These are phyloP conservation scores for Hydnomerulius pinastri DNA, from an alignment of 768 basidiomycete genomes.

Conservation along the genomic window DNA sequence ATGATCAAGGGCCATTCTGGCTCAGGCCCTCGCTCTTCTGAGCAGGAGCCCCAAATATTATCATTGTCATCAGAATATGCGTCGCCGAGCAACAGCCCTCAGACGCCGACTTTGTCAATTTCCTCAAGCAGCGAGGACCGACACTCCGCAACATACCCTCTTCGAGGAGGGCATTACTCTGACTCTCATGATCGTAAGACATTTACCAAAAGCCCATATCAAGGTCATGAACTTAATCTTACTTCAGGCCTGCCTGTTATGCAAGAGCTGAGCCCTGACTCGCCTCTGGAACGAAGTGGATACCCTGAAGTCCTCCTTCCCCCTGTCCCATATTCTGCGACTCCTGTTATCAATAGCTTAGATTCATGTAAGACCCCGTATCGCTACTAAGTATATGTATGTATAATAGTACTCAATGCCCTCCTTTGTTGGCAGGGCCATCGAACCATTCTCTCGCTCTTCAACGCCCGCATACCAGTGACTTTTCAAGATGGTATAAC, in stretches of 20 bases:
- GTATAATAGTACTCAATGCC: conserved; percentile 68
- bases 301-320: conserved; percentile 33
- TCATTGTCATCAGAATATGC: conserved; percentile 44
- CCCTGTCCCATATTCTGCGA: conserved; percentile 30
- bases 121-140: conserved; percentile 43
- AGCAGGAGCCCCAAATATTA: conserved; percentile 59
- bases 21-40: conserved; percentile 57
- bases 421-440: conserved; percentile 54
- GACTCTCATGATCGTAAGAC: conserved; percentile 31
- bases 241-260: conserved; percentile 29
- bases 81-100: conserved; percentile 43
- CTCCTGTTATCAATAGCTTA: conserved; percentile 53
- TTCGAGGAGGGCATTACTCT: conserved; percentile 29
- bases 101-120: conserved; percentile 50
- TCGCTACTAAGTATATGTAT: conserved; percentile 67
- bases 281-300: conserved; percentile 32
- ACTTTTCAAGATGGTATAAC: conserved; percentile 26
- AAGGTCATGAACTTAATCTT: neutral
- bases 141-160: conserved; percentile 33
- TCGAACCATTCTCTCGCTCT: conserved; percentile 24
- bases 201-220: neutral
- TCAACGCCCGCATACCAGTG: conserved; percentile 31
- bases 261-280: conserved; percentile 35
- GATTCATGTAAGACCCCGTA: conserved; percentile 75
- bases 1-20: conserved; percentile 91